Base-by-base conservation (phyloP, 805 yeast species). In the Ogataea pignaliae region DNA sequence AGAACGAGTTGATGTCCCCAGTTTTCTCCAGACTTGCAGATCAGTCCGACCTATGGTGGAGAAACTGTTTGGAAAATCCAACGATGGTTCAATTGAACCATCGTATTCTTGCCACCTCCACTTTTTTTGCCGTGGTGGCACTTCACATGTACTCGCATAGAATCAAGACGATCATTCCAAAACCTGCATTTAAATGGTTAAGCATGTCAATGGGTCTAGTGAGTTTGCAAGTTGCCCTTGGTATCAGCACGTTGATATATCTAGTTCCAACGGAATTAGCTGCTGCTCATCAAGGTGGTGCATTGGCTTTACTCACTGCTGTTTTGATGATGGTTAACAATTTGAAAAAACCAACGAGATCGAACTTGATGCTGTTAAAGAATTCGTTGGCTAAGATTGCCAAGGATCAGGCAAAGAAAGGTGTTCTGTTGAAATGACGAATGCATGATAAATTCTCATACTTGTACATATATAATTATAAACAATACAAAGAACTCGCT, bases 231-330 rank as follows among this genome's bases (percentile, higher is more conserved):
- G 96, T 83, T 3, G 69, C 86, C 1, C 71, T 93, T 36, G 99
- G 99, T 42, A 88, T 93, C 41, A 68, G 81, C 29, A 93, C 99
- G 1, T 72, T 93, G 53, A 63, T 90, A 17, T 90, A 87, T 63
- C 72, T 90, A 43, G 98, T 93, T 17, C 99, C 99, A 28, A 81
- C 86, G 18, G 87, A 96, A 29, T 67, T 91, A 38, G 99, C 97
- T 2, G 95, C 97, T 3, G 79, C 89, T 6, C 99, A 93, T 63
- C 99, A 93, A 71, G 97, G 96, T 9, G 98, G 98, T 54, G 96
- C 97, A 1, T 69, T 93, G 54, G 95, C 95, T 0, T 71, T 93
- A 39, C 71, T 93, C 55, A 90, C 99, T 0, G 73, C 85, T 13
- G 76, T 88, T n/a, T 70, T 91, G 46, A 71, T 83, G 10, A 68